phyloP scores from a whole-genome alignment of 164 flowering plant species.

The Magnolia kwangsiensis region DNA sequence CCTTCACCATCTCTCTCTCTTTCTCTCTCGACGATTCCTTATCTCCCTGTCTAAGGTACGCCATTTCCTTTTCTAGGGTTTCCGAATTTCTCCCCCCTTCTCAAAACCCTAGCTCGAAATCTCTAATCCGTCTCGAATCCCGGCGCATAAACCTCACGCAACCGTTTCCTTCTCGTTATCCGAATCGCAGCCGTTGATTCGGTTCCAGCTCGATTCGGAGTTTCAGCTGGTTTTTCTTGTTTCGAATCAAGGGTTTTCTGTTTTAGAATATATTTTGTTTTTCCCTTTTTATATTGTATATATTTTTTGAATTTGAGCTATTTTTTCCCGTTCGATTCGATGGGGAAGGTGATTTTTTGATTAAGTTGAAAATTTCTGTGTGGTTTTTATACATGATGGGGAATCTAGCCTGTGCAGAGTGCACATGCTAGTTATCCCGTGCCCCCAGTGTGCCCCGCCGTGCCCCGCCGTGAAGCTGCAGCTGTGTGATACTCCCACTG shows the following conservation, averaged over 20 bases:
- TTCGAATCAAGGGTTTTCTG: not conserved
- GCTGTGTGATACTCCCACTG: no score
- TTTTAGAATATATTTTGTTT: not conserved
- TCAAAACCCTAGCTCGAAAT: conserved; percentile 4
- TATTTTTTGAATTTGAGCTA: no score
- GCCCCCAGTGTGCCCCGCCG: no score
- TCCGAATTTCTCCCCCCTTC: not conserved
- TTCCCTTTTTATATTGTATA: not conserved
- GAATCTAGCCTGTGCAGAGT: no score
- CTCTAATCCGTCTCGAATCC: not conserved
- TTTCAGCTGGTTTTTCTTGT: not conserved
- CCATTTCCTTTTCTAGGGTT: conserved; percentile 7
- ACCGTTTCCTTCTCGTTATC: not conserved
- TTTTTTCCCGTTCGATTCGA: no score
- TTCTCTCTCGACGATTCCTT: not conserved
- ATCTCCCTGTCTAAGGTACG: not conserved
- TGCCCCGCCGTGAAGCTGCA: no score
- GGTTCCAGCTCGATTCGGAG: not conserved
- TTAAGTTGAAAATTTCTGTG: no score
- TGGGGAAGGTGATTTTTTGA: no score
- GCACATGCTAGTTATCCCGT: no score
- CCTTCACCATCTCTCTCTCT: not conserved
- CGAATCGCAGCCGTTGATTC: not conserved
- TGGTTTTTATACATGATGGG: no score
- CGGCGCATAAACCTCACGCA: not conserved